A percentile compares a stretch with the other conserved stretches of the same genome.
Evolutionary conservation across 2,329 filamentous ascomycete genomes (phyloP).

Genomic region (Lithohypha guttulata): DNA sequence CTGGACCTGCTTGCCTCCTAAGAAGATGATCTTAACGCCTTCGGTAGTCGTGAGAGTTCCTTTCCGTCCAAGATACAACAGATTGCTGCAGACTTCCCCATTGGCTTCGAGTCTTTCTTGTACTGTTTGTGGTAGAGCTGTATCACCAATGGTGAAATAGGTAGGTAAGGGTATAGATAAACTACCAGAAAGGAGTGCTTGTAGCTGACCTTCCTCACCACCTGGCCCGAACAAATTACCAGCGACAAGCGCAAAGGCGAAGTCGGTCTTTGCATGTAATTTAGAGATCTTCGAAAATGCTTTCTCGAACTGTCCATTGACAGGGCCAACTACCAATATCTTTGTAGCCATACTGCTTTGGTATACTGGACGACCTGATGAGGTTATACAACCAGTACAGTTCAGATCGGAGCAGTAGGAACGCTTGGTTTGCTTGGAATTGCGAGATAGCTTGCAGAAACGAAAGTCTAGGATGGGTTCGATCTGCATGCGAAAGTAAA

Average conservation of each 20-base stretch:
- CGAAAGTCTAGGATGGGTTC: no score
- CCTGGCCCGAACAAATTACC: conserved; percentile 68
- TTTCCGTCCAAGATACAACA: conserved; percentile 80
- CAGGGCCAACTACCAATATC: conserved; percentile 61
- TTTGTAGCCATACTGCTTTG: conserved; percentile 10
- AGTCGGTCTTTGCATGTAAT: conserved; percentile 77
- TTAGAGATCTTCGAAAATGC: conserved; percentile 70
- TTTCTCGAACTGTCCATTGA: conserved; percentile 65
- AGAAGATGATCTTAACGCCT: conserved; percentile 72
- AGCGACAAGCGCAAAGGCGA: conserved; percentile 71
- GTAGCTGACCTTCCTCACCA: conserved; percentile 40
- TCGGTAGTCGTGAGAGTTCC: conserved; percentile 82
- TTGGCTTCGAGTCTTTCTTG: conserved; percentile 61
- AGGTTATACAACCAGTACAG: no score
- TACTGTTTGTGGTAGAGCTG: conserved; percentile 59
- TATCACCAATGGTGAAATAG: conserved; percentile 76
- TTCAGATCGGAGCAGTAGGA: no score
- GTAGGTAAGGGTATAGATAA: conserved; percentile 69
- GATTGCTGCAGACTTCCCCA: conserved; percentile 72
- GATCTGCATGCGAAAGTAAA: no score
- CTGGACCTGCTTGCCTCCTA: conserved; percentile 58
- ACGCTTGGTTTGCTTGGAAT: no score
- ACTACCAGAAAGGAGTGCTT: conserved; percentile 58
- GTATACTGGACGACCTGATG: no score
- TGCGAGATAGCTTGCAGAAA: no score